These are phyloP conservation scores for Phytophthora macrochlamydospora DNA, from an alignment of 352 stramenopile species.

Conservation along the genomic window DNA sequence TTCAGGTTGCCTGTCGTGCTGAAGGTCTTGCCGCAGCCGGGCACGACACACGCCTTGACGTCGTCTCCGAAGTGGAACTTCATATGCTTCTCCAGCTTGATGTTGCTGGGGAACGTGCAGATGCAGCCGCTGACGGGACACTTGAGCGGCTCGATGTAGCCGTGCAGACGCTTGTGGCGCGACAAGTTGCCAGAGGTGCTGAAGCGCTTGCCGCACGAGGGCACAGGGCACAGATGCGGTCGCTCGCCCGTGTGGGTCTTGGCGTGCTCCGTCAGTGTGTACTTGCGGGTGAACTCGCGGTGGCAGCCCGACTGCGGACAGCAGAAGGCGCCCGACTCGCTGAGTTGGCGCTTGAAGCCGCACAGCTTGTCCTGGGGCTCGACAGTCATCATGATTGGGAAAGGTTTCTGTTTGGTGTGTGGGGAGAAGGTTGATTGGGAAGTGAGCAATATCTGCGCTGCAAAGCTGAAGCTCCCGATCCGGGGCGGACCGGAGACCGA, in stretches of 20 bases:
- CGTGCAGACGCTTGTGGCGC: constrained; percentile 40
- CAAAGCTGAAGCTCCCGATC: constrained; percentile 13
- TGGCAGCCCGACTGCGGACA: constrained; percentile 31
- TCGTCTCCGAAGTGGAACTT: constrained; percentile 39
- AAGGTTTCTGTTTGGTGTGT: constrained; percentile 9
- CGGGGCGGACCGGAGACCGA: constrained; percentile 13
- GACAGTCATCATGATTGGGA: constrained; percentile 13
- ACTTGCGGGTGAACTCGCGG: constrained; percentile 38
- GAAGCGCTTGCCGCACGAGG: constrained; percentile 44
- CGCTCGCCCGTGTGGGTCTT: constrained; percentile 44
- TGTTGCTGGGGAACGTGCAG: constrained; percentile 25
- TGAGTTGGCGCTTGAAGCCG: constrained; percentile 22
- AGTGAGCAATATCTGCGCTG: constrained; percentile 14
- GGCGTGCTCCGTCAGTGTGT: constrained; percentile 41
- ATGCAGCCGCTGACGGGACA: constrained; percentile 22
- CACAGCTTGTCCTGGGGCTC: constrained; percentile 17
- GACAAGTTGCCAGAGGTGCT: constrained; percentile 51
- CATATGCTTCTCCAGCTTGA: constrained; percentile 39
- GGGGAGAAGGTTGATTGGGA: constrained; percentile 17
- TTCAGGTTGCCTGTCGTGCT: constrained; percentile 42
- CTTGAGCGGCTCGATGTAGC: constrained; percentile 28
- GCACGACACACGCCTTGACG: constrained; percentile 23
- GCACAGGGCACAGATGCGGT: constrained; percentile 36
- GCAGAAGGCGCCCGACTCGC: constrained; percentile 19
- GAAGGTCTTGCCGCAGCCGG: constrained; percentile 40